Evolutionary conservation across 2,329 filamentous ascomycete species (phyloP).

Genomic region (Fusarium goolgardi): DNA sequence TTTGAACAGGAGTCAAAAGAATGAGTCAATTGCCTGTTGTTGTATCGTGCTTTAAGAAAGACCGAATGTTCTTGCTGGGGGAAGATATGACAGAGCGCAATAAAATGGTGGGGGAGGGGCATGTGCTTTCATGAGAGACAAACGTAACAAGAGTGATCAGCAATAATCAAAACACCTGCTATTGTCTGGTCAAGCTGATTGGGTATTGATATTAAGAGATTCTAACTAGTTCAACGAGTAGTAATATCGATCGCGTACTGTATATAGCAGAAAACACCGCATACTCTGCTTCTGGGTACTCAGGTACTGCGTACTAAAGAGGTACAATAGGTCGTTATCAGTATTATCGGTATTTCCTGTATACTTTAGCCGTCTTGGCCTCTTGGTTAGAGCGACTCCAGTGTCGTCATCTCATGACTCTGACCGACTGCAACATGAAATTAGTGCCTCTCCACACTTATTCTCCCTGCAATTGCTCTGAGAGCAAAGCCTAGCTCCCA

Average conservation of each 20-base stretch:
- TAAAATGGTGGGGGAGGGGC: conserved; percentile 46
- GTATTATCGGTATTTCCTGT: background rate
- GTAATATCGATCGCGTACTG: conserved; percentile 26
- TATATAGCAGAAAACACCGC: conserved; percentile 37
- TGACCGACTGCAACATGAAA: conserved; percentile 8
- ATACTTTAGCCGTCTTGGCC: conserved; percentile 27
- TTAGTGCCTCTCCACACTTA: conserved; percentile 37
- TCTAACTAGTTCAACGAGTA: conserved; percentile 25
- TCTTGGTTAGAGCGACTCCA: conserved; percentile 19
- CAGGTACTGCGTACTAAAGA: background rate
- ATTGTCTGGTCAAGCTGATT: conserved; percentile 37
- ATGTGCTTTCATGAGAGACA: conserved; percentile 40
- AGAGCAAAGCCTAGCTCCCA: conserved; percentile 1
- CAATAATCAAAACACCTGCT: conserved; percentile 35
- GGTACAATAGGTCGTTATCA: conserved; percentile 11
- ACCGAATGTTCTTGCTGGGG: conserved; percentile 12
- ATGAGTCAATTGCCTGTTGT: conserved; percentile 3
- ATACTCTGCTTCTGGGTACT: conserved; percentile 9
- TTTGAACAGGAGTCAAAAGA: background rate
- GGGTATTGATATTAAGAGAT: conserved; percentile 29
- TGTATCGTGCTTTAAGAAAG: conserved; percentile 4
- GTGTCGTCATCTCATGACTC: conserved; percentile 39
- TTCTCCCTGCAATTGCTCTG: conserved; percentile 23
- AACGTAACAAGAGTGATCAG: conserved; percentile 26
- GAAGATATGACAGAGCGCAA: conserved; percentile 34